Evolutionary conservation across 768 basidiomycete species (phyloP), one percentile per base, ranked within the genome.

Genomic region (Naganishia antarctica): DNA sequence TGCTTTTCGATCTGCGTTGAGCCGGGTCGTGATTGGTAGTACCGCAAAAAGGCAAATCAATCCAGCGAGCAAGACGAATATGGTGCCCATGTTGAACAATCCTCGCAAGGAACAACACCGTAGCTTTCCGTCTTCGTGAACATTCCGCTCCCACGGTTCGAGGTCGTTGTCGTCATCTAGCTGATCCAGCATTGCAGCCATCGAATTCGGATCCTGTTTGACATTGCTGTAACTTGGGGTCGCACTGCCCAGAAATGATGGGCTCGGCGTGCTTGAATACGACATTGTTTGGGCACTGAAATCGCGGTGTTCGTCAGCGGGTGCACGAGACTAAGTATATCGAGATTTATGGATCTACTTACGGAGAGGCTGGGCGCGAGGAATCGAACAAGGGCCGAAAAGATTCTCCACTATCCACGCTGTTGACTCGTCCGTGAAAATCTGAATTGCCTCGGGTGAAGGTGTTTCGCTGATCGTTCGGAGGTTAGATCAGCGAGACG

Each of bases 61-160:
- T 23, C 70, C 73, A 16, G 51, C 62, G 4, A 75, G 80, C 18
- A 89, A 80, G 47, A 87, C 61, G 62, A 84, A 71, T 21, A 91
- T 78, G 70, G 87, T 90, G 16, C 88, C 85, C 4, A 88, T 78
- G 74, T 91, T 90, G 13, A 83, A 79, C 31, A 89, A 74, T 29
- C 89, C 89, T 79, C 89, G 80, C 66, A 76, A 80, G 23, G 88
- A 88, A 68, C 87, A 84, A 31, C 88, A 79, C 67, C 81, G 81
- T 37, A 84, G 84, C 41, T 84, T 82, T 34, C 73, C 74, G 69
- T 86, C 85, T 44, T 80, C 79, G 61, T 83, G 83, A 29, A 69
- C 69, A 3, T 60, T 65, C 6, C 66, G 59, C 16, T 74, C 71
- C 62, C 73, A 72, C 1, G 71, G 70, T 48, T 78, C 75, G 47